Conservation (phyloP, 2,329 filamentous ascomycete species). For the Cercospora canescens region DNA sequence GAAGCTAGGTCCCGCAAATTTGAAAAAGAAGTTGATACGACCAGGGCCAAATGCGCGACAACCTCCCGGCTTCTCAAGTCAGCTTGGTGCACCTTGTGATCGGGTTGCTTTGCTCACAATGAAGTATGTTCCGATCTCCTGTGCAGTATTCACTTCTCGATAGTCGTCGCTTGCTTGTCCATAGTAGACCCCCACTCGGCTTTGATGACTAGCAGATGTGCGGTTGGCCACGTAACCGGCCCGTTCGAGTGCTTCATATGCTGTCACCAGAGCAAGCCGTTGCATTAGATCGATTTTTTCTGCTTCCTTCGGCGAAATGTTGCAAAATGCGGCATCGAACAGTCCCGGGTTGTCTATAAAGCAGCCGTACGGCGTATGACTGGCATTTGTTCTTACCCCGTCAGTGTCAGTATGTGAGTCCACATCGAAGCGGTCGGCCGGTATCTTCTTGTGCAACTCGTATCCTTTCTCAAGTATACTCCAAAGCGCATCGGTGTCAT, state of each 20-base stretch:
- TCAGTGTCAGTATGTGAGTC: conserved; percentile 70
- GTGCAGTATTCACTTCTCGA: conserved; percentile 71
- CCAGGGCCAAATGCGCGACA: conserved; percentile 63
- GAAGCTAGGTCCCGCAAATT: conserved; percentile 30
- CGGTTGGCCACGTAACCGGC: conserved; percentile 73
- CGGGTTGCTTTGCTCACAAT: conserved; percentile 37
- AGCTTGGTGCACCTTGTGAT: background rate
- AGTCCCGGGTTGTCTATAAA: conserved; percentile 74
- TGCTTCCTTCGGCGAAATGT: conserved; percentile 80
- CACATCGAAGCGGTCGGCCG: conserved; percentile 70
- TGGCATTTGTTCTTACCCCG: conserved; percentile 73
- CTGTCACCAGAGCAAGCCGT: conserved; percentile 71
- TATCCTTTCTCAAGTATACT: conserved; percentile 72
- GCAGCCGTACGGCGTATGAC: conserved; percentile 73
- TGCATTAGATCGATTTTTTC: conserved; percentile 81
- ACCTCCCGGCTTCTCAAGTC: conserved; percentile 49
- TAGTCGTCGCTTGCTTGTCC: conserved; percentile 76
- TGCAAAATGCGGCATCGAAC: conserved; percentile 84
- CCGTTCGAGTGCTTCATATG: conserved; percentile 81
- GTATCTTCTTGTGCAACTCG: conserved; percentile 69
- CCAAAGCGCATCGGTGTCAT: conserved; percentile 68
- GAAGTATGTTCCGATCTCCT: conserved; percentile 71
- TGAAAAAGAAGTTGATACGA: conserved; percentile 72
- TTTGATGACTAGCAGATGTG: conserved; percentile 64
- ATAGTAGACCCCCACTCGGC: conserved; percentile 71